Evolutionary conservation across 1,284 basidiomycete genomes (phyloP).

Genomic region (Pseudozyma tsukubaensis): DNA sequence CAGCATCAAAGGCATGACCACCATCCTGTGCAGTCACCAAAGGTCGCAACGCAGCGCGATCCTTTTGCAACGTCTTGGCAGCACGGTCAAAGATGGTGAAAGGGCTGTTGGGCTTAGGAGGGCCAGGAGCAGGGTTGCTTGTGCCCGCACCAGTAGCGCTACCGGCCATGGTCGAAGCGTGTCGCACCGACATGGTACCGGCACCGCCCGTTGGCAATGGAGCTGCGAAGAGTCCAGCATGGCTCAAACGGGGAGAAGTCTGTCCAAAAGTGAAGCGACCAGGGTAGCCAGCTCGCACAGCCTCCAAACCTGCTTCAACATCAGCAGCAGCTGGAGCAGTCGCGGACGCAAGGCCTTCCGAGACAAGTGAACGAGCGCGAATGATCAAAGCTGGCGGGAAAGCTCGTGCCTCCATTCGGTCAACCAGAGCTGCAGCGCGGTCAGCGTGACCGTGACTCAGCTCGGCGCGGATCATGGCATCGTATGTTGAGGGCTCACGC

Average conservation of each 20-base stretch:
- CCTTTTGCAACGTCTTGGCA: slow-evolving; percentile 83
- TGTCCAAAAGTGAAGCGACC: slow-evolving; percentile 31
- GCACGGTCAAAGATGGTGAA: slow-evolving; percentile 82
- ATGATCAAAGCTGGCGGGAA: slow-evolving; percentile 69
- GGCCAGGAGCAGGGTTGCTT: slow-evolving; percentile 51
- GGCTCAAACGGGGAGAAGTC: slow-evolving; percentile 23
- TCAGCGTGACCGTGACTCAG: slow-evolving; percentile 80
- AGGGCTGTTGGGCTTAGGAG: slow-evolving; percentile 59
- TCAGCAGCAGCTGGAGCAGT: not conserved
- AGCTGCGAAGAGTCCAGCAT: slow-evolving; percentile 2
- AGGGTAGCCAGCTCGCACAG: not conserved
- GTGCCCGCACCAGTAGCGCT: slow-evolving; percentile 14
- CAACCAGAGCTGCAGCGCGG: slow-evolving; percentile 78
- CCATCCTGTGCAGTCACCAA: slow-evolving; percentile 70
- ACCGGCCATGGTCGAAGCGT: slow-evolving; percentile 48
- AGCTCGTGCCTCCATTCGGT: slow-evolving; percentile 78
- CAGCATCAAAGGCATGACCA: slow-evolving; percentile 33
- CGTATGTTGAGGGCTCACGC: slow-evolving; percentile 89
- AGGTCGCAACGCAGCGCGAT: slow-evolving; percentile 77
- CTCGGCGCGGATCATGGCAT: slow-evolving; percentile 94
- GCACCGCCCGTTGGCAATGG: not conserved
- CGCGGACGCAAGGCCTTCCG: slow-evolving; percentile 4
- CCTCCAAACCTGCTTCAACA: not conserved
- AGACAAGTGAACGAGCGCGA: slow-evolving; percentile 56
- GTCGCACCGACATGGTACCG: slow-evolving; percentile 27